Base-by-base conservation (phyloP, 306 rosid genomes). In the Erythrophleum fordii region DNA sequence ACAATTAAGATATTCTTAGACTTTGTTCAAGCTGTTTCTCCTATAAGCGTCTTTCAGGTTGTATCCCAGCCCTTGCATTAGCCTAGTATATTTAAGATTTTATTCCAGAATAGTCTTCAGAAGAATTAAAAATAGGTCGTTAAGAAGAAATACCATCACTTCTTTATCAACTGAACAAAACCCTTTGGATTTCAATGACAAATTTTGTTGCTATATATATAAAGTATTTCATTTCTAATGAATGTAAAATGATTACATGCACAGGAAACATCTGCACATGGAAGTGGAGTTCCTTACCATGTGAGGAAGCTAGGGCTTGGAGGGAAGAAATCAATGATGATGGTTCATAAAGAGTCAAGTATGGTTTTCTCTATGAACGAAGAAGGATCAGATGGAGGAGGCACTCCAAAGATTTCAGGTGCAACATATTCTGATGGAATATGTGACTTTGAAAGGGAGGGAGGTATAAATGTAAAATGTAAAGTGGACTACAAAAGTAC, bases 361-460 rank as follows among this genome's bases (percentile, higher is more conserved):
- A 72, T 41, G 77, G 76, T 18, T n/a, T 66, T 71, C 58, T 73
- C 67, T 17, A 46, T 42, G 71, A 39, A 80, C 78, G 80, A 62
- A 41, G 65, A 70, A 31, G 46, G 25, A 45, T 42, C 26, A 73
- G 75, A 51, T 13, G 86, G 60, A 69, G 80, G 45, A 45, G 42
- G 23, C n/a, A 11, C 88, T 42, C 58, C 90, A 79, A 75, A 87
- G 85, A 89, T 80, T 86, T 86, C 97, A 92, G 95, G 97, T 92
- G 87, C 97, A 90, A 83, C 77, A 77, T 75, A 80, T 87, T 84
- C 80, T 83, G 89, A 84, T 84, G 97, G 86, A 85, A 83, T 34
- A 65, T 65, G 83, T 81, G 85, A 53, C 46, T 69, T 75, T 80
- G 85, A 83, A 71, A 87, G 71, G 42, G 80, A 89, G 82, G 82